A percentile compares a stretch with the other conserved stretches of the same genome.
phyloP scores from a whole-genome alignment of 2,329 filamentous ascomycete genomes.

The Aspergillus sp. region DNA sequence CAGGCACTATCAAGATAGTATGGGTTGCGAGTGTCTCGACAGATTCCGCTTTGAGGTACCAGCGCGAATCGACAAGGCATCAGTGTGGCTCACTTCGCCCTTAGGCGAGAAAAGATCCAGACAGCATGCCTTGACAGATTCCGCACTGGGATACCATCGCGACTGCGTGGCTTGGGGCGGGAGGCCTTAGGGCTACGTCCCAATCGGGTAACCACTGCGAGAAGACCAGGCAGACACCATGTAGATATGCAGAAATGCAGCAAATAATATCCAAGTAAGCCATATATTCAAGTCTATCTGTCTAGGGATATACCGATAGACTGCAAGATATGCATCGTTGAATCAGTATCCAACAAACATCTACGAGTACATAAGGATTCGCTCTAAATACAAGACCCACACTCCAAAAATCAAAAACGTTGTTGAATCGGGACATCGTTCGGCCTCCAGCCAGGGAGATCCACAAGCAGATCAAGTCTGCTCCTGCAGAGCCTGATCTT shows the following conservation, averaged over 20 bases:
- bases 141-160: not conserved
- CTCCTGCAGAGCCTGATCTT: not conserved
- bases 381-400: slow-evolving; percentile 1
- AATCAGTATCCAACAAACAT: too few species aligned
- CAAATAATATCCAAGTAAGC: not conserved
- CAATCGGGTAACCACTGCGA: not conserved
- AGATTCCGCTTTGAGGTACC: not conserved
- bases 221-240: too few species aligned
- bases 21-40: not conserved
- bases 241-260: not conserved
- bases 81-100: too few species aligned
- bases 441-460: slow-evolving; percentile 3
- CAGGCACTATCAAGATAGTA: not conserved
- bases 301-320: too few species aligned
- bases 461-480: not conserved
- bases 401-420: not conserved
- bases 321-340: too few species aligned
- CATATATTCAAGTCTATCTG: too few species aligned
- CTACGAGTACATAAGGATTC: too few species aligned
- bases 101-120: too few species aligned
- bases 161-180: not conserved
- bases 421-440: not conserved
- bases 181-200: not conserved
- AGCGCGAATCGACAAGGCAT: too few species aligned
- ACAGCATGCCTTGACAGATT: not conserved